Evolutionary conservation across 2,329 filamentous ascomycete species (phyloP).

Genomic region (Diplodia intermedia): DNA sequence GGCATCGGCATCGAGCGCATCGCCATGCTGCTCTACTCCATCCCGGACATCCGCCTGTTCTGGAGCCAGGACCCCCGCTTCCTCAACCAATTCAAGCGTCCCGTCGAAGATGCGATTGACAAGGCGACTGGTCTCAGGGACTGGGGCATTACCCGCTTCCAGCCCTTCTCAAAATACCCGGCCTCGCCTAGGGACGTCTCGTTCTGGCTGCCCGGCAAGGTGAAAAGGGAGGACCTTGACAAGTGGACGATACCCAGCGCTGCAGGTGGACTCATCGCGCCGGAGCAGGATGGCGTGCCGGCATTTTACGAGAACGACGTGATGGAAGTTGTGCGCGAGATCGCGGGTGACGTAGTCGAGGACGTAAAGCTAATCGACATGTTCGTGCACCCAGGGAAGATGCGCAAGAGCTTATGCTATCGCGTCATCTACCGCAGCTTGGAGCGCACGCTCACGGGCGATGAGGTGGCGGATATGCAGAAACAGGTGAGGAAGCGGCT

Average conservation of each 20-base stretch:
- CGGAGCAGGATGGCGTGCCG: slow-evolving; percentile 39
- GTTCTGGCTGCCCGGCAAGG: slow-evolving; percentile 74
- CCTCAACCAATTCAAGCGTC: slow-evolving; percentile 74
- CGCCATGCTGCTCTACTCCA: slow-evolving; percentile 95
- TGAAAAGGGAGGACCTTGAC: slow-evolving; percentile 40
- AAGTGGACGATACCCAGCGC: slow-evolving; percentile 33
- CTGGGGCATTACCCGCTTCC: slow-evolving; percentile 66
- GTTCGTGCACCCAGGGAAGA: slow-evolving; percentile 87
- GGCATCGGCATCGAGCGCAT: slow-evolving; percentile 93
- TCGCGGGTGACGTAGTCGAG: slow-evolving; percentile 84
- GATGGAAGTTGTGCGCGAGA: slow-evolving; percentile 89
- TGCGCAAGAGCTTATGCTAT: slow-evolving; percentile 85
- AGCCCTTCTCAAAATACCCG: slow-evolving; percentile 90
- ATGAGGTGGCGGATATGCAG: slow-evolving; percentile 80
- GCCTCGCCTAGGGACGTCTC: slow-evolving; percentile 90
- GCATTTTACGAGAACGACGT: slow-evolving; percentile 91
- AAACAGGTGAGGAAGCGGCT: slow-evolving; percentile 69
- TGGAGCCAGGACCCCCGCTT: slow-evolving; percentile 90
- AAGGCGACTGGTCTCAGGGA: not conserved
- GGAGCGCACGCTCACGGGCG: slow-evolving; percentile 86
- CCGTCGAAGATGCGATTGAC: slow-evolving; percentile 41
- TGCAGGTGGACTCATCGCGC: slow-evolving; percentile 47
- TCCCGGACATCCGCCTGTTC: slow-evolving; percentile 95
- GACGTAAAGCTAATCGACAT: slow-evolving; percentile 85
- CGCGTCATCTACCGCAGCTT: slow-evolving; percentile 92